Conservation (phyloP, 306 rosid species). For the Malus domestica region DNA sequence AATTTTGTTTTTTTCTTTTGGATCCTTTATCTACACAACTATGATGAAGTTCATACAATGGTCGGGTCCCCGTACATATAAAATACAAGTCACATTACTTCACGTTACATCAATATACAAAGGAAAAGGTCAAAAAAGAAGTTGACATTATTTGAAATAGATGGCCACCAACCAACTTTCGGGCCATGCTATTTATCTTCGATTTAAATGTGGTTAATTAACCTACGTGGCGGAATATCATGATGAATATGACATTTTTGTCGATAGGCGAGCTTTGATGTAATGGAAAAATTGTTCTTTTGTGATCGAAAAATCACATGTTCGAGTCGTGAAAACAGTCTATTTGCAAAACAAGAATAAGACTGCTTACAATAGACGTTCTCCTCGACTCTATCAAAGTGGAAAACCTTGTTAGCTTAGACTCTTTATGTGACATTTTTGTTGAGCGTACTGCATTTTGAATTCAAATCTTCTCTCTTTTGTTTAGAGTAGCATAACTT, state of each 20-base stretch:
- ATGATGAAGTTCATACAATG: neutral
- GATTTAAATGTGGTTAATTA: neutral
- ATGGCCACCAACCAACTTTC: neutral
- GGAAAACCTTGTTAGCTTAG: too few relatives aligned
- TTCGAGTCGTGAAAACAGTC: too few relatives aligned
- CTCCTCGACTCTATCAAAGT: too few relatives aligned
- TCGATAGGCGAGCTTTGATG: too few relatives aligned
- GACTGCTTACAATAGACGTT: too few relatives aligned
- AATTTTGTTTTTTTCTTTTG: neutral
- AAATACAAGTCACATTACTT: too few relatives aligned
- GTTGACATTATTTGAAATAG: neutral
- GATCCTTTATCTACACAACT: neutral
- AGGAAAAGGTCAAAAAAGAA: neutral
- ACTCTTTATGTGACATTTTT: neutral
- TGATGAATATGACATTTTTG: neutral
- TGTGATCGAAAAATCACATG: too few relatives aligned
- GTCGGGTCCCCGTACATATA: neutral
- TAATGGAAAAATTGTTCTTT: too few relatives aligned
- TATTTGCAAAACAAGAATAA: accelerated
- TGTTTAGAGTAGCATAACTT: too few relatives aligned
- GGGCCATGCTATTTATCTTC: neutral
- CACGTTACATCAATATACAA: neutral
- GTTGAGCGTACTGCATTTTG: neutral
- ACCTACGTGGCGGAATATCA: neutral
- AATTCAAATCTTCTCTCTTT: too few relatives aligned